Base-by-base conservation (phyloP, 148 eudicot genomes). In the Pharnaceum exiguum region DNA sequence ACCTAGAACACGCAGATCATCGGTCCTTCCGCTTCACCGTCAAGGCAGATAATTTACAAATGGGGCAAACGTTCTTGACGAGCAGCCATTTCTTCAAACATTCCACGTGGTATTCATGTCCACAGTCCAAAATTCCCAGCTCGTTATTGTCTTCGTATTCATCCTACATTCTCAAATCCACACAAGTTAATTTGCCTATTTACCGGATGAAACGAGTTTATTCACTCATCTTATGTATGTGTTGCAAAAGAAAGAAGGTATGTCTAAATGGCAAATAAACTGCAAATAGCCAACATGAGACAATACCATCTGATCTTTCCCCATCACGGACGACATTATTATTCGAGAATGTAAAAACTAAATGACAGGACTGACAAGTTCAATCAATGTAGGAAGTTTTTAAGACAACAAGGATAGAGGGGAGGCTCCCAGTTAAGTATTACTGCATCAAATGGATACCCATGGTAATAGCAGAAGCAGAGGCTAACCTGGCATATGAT, bases 81-180 rank as follows among this genome's bases (percentile, higher is more conserved):
- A 68, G 52, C 67, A 93, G 67, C 96, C 99, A 88, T 56, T 74
- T 76, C 74, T 79, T 85, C 55, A 88, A 60, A 60, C 99, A 93
- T 25, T 78, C 89, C 15, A 62, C 80, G 57, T 88, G 99, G 57
- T 88, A 93, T 56, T 88, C 90, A 31, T 93, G 99, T 11, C 95
- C 95, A 29, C 99, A 93, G 7, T 79, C 95, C 12, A 93, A 77
- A 38, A 29, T 73, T 54, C 95, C 95, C 37, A 88, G 64, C 39
- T 61, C 63, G 42, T 89, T 85, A 30, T 72, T 66, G 56, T 81
- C 70, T 63, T 81, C 72, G 27, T 93, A 93, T 62, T 93, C 90
- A 46, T 68, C 84, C 98, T 93, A 82, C 28, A 65, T 44, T 73
- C n/a, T 37, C 47, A 66, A 67, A 66, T 36, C 31, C n/a, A n/a